Base-by-base conservation (phyloP, 352 stramenopile species). In the Blastocystis sp. region DNA sequence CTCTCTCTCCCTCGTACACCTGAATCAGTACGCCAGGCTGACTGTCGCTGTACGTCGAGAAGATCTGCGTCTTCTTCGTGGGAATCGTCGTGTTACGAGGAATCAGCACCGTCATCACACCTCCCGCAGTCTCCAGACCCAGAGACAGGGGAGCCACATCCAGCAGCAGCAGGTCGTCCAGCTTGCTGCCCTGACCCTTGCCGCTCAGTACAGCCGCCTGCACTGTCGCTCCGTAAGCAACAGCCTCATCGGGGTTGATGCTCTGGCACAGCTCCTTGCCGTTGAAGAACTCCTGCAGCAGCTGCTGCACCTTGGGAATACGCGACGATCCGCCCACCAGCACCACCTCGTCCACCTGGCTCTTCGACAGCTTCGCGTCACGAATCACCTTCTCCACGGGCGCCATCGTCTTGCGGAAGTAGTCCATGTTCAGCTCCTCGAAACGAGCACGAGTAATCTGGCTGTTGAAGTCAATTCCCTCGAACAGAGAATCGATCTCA, bases 81-180 rank as follows among this genome's bases (percentile, higher is more conserved):
- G 94, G 94, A 53, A 97, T 89, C 57, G 95, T 90, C 0, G 94
- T 95, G 87, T 94, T 91, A 79, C 93, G 92, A 71, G 93, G 89
- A 84, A 97, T 94, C 34, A 97, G 88, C 72, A 94, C 91, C 51
- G 92, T 91, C 84, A 97, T 93, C 56, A 93, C 94, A 86, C 93
- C 93, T 87, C 95, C 94, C 77, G 90, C 91, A 18, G 95, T 91
- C 29, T 92, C 93, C 18, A 97, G 88, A 29, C 93, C 95, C n/a
- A 97, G 89, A 72, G 90, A 95, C 36, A 97, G 89, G 9, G 94
- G 94, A 42, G 93, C 92, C 59, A 94, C 94, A 88, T 97, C 94
- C 84, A 97, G 90, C 69, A 98, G 92, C n/a, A n/a, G n/a, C 38
- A 99, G 92, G 78, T 98, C 91, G n/a, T n/a, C n/a, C n/a, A n/a